Base-by-base conservation (phyloP, 1,284 basidiomycete genomes). In the Microbotryum lychnidis-dioicae region DNA sequence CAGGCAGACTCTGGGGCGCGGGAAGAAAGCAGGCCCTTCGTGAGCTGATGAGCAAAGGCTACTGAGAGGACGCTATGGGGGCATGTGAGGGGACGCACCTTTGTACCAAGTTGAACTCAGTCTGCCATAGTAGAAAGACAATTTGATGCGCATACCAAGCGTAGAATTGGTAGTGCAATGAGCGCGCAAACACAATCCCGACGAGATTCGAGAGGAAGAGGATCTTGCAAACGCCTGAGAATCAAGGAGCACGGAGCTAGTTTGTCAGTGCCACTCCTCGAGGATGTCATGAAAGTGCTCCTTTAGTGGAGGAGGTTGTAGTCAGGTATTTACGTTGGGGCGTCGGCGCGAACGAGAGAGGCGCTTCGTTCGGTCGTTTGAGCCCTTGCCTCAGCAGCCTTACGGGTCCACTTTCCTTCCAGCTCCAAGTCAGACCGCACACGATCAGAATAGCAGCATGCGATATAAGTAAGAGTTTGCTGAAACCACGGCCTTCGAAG, bases 111-210 rank as follows among this genome's bases (percentile, higher is more conserved):
- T 66, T 58, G 20, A 83, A 87, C 58, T 76, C 79, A 5, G 87
- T 86, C 70, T 83, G 82, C 83, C 85, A 92, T 6, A 83, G 77
- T 29, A 98, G 77, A 70, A 94, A 84, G 0, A 92, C 91, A n/a
- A 96, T 75, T 70, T 94, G 90, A 66, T 91, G 87, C 14, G 88
- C 91, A 75, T 97, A 97, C 96, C 94, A 98, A 6, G 88, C 86
- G 75, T 97, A 97, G 76, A 99, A 99, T 71, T 99, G 94, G 75
- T 97, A 98, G 75, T 99, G 94, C 58, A 99, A 77, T 18, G 92
- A 96, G n/a, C 96, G 84, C 18, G 96, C 89, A 74, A 89, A 97
- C 5, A 89, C 70, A 42, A 98, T 87, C 25, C 94, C 94, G 64
- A 97, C 86, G 55, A 98, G 75, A 73, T 97, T 98, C 18, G 87